phyloP scores from a whole-genome alignment of 1,284 basidiomycete species.

The Puccinia polysora region DNA sequence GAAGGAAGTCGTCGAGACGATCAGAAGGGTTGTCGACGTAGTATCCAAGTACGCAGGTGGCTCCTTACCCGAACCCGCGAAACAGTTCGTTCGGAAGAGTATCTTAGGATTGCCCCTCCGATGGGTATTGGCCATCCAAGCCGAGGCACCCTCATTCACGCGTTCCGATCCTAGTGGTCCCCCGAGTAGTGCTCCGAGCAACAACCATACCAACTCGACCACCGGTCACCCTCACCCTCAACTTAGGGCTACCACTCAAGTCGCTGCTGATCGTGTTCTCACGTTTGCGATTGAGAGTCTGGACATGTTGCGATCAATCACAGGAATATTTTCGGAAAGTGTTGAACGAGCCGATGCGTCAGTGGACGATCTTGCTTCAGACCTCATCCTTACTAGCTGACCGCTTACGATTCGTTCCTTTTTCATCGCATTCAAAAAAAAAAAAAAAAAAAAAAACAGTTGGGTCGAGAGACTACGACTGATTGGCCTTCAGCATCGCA shows the following conservation, averaged over 20 bases:
- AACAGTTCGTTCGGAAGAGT: constrained; percentile 69
- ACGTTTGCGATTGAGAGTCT: constrained; percentile 81
- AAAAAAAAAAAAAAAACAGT: no score
- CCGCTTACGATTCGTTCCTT: neutral
- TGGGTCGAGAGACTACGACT: constrained; percentile 36
- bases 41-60: constrained; percentile 78
- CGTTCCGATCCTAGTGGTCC: neutral
- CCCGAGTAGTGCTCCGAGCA: neutral
- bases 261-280: constrained; percentile 73
- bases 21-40: constrained; percentile 80
- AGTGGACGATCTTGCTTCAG: constrained; percentile 53
- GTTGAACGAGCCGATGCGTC: constrained; percentile 80
- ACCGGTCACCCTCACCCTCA: neutral
- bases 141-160: neutral
- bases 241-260: constrained; percentile 56
- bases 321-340: constrained; percentile 76
- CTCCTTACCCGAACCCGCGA: constrained; percentile 76
- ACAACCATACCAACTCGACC: constrained; percentile 46
- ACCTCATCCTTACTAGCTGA: neutral
- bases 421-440: no score
- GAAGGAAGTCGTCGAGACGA: constrained; percentile 74
- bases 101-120: constrained; percentile 74
- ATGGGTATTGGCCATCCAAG: constrained; percentile 60
- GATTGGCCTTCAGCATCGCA: constrained; percentile 37
- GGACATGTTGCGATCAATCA: constrained; percentile 83